Percentiles rank a stretch among this genome's conserved stretches.
Conservation (phyloP, 495 filamentous ascomycete genomes). For the Xylaria venustula region DNA sequence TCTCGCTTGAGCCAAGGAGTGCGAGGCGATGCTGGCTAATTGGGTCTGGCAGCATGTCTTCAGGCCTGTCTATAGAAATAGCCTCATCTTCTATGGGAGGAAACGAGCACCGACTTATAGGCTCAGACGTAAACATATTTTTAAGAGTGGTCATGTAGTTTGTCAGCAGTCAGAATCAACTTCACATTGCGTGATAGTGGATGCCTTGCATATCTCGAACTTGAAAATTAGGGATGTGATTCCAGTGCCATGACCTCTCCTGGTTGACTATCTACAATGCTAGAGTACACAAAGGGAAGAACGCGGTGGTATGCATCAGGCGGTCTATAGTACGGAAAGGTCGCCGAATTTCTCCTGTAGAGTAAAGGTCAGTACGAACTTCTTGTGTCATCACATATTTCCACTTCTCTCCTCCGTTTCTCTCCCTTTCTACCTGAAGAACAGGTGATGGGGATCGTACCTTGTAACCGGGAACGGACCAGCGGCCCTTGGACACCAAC, state of each 20-base stretch:
- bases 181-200: neutral
- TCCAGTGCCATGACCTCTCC: constrained; percentile 27
- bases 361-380: constrained; percentile 13
- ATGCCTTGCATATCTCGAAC: neutral
- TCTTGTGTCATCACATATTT: neutral
- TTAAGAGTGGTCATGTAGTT: too few relatives aligned
- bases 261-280: constrained; percentile 53
- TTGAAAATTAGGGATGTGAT: constrained; percentile 26
- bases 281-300: constrained; percentile 58
- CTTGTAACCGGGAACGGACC: constrained; percentile 98
- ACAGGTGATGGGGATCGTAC: constrained; percentile 44
- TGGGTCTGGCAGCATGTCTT: too few relatives aligned
- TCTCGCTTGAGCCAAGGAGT: too few relatives aligned
- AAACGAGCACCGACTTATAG: too few relatives aligned
- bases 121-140: too few relatives aligned
- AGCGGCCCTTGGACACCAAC: constrained; percentile 94
- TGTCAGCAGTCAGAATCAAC: neutral
- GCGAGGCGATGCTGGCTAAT: too few relatives aligned
- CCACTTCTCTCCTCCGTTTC: neutral
- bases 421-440: too few relatives aligned
- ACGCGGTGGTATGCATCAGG: constrained; percentile 19
- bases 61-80: too few relatives aligned
- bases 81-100: too few relatives aligned
- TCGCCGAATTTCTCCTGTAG: constrained; percentile 96
- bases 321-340: constrained; percentile 78